Evolutionary conservation across 2,329 filamentous ascomycete species (phyloP).

Genomic region (Fusarium veterinarium): DNA sequence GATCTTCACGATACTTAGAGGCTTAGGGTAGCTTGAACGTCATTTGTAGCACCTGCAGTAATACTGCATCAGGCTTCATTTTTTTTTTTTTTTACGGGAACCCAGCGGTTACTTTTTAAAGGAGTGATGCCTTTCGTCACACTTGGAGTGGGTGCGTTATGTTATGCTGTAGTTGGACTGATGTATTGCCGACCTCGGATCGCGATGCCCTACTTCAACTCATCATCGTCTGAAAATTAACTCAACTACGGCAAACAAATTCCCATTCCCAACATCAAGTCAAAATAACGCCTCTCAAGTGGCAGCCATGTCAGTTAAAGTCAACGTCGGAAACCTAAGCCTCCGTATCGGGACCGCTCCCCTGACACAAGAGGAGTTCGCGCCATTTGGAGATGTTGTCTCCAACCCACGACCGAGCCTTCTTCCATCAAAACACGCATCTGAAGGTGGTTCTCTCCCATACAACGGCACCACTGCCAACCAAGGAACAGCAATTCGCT

Average conservation of each 20-base stretch:
- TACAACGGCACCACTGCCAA: conserved; percentile 73
- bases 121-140: neutral
- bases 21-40: conserved; percentile 1
- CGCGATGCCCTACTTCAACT: neutral
- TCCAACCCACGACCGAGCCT: conserved; percentile 74
- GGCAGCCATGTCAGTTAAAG: conserved; percentile 42
- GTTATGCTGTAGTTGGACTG: neutral
- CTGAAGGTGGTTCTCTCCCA: conserved; percentile 52
- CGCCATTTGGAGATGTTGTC: conserved; percentile 85
- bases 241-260: neutral
- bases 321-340: conserved; percentile 39
- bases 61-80: neutral
- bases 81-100: neutral
- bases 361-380: conserved; percentile 77
- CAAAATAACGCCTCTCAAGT: neutral
- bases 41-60: neutral
- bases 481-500: conserved; percentile 90
- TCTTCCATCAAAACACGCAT: conserved; percentile 60
- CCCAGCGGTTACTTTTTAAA: neutral
- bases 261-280: neutral
- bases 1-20: neutral
- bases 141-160: conserved; percentile 56
- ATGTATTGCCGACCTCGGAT: conserved; percentile 18
- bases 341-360: conserved; percentile 66
- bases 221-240: neutral